A percentile compares a stretch with the other conserved stretches of the same genome.
phyloP scores from a whole-genome alignment of 2,329 filamentous ascomycete species.

The Fonsecaea monophora region DNA sequence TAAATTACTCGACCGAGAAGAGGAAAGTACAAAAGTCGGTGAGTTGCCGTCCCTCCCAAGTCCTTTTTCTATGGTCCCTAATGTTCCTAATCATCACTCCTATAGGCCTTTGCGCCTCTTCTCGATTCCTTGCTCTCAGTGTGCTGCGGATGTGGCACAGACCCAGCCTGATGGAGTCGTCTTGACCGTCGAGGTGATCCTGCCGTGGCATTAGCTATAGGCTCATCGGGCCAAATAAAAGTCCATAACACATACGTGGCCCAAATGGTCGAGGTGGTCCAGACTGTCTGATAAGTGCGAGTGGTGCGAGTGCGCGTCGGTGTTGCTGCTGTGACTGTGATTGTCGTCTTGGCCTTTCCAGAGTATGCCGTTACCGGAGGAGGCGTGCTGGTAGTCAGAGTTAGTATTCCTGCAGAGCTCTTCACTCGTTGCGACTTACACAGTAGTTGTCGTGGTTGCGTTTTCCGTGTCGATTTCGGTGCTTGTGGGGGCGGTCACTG shows the following conservation, averaged over 20 bases:
- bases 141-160: constrained; percentile 27
- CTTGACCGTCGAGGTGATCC: constrained; percentile 34
- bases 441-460: constrained; percentile 31
- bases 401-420: neutral
- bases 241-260: constrained; percentile 28
- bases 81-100: neutral
- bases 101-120: neutral
- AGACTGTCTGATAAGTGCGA: constrained; percentile 26
- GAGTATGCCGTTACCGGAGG: constrained; percentile 35
- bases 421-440: constrained; percentile 22
- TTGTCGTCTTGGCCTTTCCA: constrained; percentile 30
- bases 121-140: neutral
- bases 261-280: constrained; percentile 33
- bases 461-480: constrained; percentile 32
- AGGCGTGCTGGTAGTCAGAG: constrained; percentile 25
- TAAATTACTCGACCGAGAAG: neutral
- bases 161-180: constrained; percentile 28
- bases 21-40: neutral
- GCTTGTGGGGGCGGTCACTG: constrained; percentile 32
- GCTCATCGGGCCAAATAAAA: neutral
- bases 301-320: constrained; percentile 30
- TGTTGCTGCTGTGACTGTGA: constrained; percentile 35
- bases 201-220: constrained; percentile 18
- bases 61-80: neutral
- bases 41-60: neutral